Evolutionary conservation across 108 stramenopile genomes (phyloP).

Genomic region (Tribonema minus): DNA sequence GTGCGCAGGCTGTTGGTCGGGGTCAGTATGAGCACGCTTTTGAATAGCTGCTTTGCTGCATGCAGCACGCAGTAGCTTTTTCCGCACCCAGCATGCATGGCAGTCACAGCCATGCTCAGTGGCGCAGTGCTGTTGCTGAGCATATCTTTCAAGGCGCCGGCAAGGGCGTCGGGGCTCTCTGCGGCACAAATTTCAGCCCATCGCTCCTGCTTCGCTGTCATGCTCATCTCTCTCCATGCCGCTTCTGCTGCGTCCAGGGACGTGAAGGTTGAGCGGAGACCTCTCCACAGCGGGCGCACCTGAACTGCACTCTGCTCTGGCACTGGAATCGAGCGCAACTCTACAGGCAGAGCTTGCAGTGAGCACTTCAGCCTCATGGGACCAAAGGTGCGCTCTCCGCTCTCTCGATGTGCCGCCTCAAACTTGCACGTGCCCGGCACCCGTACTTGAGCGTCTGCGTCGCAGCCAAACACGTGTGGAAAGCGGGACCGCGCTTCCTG

Average conservation of each 20-base stretch:
- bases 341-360: not conserved
- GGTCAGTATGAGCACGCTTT: not conserved
- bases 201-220: not conserved
- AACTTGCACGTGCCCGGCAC: not conserved
- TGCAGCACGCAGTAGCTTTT: not conserved
- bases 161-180: not conserved
- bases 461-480: not conserved
- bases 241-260: not conserved
- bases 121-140: not conserved
- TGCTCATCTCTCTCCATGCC: not conserved
- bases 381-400: not conserved
- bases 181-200: not conserved
- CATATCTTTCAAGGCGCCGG: not conserved
- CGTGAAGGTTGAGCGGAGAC: not conserved
- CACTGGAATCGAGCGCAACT: not conserved
- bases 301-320: not conserved
- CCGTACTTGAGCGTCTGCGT: not conserved
- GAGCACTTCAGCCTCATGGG: not conserved
- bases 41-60: not conserved
- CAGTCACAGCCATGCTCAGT: not conserved
- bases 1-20: not conserved
- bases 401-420: not conserved
- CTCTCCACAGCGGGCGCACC: not conserved
- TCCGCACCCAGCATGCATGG: not conserved
- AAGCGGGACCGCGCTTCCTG: not conserved